Conservation (phyloP, 179 eudicot species). For the Spergularia azorica region DNA sequence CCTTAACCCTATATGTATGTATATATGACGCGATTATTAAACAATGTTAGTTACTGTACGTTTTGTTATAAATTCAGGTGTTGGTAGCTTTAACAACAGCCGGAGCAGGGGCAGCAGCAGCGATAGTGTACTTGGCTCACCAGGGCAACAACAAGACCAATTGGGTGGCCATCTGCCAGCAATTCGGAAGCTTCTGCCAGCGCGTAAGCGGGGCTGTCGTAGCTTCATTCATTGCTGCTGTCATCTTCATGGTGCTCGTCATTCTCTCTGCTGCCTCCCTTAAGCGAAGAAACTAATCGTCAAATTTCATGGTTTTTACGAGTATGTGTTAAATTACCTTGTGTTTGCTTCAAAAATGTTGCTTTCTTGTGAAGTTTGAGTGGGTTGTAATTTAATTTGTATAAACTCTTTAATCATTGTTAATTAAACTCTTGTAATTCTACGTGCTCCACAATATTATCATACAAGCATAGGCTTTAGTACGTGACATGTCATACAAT, state of each 20-base stretch:
- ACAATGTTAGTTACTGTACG: background rate
- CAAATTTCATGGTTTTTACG: background rate
- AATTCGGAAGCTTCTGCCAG: constrained; percentile 80
- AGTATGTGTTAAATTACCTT: no score
- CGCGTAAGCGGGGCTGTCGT: constrained; percentile 87
- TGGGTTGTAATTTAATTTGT: no score
- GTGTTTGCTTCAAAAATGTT: no score
- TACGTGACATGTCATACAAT: no score
- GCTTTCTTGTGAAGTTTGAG: no score
- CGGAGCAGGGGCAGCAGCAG: constrained; percentile 83
- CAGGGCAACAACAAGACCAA: constrained; percentile 73
- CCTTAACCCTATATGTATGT: background rate
- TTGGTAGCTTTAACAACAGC: constrained; percentile 56
- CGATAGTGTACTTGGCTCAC: constrained; percentile 92
- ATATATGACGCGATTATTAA: background rate
- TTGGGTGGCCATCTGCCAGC: constrained; percentile 90
- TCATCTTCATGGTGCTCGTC: constrained; percentile 59
- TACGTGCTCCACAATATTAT: no score
- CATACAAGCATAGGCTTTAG: no score
- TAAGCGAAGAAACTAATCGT: constrained; percentile 37
- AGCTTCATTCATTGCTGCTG: constrained; percentile 79
- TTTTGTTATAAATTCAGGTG: constrained; percentile 38
- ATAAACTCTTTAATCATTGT: no score
- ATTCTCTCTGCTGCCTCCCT: constrained; percentile 69
- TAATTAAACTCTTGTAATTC: no score